Conservation (phyloP, 2,329 filamentous ascomycete genomes). For the Verticillium nonalfalfae region DNA sequence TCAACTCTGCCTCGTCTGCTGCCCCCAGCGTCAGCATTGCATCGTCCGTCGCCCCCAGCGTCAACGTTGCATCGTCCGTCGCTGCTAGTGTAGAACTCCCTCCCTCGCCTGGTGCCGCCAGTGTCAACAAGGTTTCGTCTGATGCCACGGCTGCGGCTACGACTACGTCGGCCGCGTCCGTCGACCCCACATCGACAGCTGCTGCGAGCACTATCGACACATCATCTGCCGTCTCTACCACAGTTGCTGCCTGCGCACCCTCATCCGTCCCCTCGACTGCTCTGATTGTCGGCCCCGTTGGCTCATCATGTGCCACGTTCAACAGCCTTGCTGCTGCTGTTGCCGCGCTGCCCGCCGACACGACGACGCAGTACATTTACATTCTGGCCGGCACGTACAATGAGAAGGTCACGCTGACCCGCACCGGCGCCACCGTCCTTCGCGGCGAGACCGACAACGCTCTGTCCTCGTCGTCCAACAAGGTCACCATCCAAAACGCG, state of each 20-base stretch:
- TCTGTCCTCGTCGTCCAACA: conserved; percentile 36
- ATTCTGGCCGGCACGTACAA: conserved; percentile 45
- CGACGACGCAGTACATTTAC: conserved; percentile 41
- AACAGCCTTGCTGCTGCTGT: conserved; percentile 36
- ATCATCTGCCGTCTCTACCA: conserved; percentile 1
- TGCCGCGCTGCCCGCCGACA: conserved; percentile 34
- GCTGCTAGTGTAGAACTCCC: too few species aligned
- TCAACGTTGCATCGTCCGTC: too few species aligned
- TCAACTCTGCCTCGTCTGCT: too few species aligned
- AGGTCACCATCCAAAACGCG: conserved; percentile 29
- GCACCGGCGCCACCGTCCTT: conserved; percentile 39
- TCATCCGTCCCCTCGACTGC: conserved; percentile 8
- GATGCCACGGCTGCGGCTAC: too few species aligned
- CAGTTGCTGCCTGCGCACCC: conserved; percentile 1
- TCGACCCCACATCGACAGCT: background rate
- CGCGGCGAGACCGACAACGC: conserved; percentile 36
- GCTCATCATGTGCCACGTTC: conserved; percentile 15
- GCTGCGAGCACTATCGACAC: background rate
- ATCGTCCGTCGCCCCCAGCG: too few species aligned
- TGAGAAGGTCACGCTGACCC: conserved; percentile 43
- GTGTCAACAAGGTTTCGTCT: too few species aligned
- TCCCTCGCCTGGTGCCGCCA: too few species aligned
- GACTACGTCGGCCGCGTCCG: background rate
- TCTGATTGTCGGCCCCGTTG: conserved; percentile 7
- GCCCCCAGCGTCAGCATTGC: too few species aligned